Percentiles rank a stretch among this genome's conserved stretches.
These are phyloP conservation scores for Podosphaera aphanis DNA, from an alignment of 2,329 filamentous ascomycete genomes.

Conservation along the genomic window DNA sequence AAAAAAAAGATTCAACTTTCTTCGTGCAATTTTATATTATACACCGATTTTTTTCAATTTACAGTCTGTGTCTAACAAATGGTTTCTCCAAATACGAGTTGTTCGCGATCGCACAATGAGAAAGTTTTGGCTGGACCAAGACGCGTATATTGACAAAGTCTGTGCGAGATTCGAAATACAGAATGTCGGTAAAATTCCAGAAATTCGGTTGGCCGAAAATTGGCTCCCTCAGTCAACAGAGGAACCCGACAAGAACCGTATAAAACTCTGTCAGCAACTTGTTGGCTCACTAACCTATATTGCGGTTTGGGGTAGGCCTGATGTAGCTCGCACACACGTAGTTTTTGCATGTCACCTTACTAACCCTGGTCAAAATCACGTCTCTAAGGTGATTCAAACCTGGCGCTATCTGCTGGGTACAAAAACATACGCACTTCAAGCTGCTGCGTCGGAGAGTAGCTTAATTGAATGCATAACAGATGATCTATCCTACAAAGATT, in stretches of 20 bases:
- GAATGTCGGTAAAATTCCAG: not conserved
- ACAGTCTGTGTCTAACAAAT: no score
- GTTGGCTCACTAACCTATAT: not conserved
- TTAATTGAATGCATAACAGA: not conserved
- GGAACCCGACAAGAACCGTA: not conserved
- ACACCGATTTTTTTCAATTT: no score
- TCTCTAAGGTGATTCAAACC: not conserved
- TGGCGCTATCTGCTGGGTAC: not conserved
- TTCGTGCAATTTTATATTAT: no score
- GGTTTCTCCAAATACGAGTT: not conserved
- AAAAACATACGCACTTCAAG: not conserved
- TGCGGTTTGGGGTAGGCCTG: slow-evolving; percentile 1
- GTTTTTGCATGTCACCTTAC: slow-evolving; percentile 1
- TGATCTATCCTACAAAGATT: not conserved
- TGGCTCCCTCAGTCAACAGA: slow-evolving; percentile 1
- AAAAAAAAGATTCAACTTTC: no score
- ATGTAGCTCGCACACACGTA: not conserved
- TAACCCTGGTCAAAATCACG: not conserved
- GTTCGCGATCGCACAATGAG: not conserved
- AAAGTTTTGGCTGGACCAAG: not conserved
- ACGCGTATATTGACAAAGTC: not conserved
- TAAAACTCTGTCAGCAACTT: not conserved
- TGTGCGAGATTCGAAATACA: not conserved
- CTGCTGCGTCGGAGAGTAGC: not conserved
- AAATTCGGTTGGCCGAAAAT: not conserved